A percentile compares a stretch with the other conserved stretches of the same genome.
These are phyloP conservation scores for Fusarium scirpi DNA, from an alignment of 2,329 filamentous ascomycete species.

Conservation along the genomic window DNA sequence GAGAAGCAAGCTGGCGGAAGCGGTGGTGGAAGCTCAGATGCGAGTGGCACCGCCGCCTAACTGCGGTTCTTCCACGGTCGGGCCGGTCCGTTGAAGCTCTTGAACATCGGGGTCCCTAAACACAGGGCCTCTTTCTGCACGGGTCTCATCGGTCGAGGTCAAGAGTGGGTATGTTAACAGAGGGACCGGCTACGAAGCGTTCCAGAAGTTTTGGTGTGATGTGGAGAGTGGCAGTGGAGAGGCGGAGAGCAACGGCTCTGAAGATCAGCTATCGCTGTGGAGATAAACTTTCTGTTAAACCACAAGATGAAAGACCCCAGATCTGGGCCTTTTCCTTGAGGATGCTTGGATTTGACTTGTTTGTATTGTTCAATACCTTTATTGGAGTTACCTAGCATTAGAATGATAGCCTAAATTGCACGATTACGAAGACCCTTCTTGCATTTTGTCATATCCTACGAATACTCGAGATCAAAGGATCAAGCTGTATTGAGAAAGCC, in stretches of 20 bases:
- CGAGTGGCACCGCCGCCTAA: conserved; percentile 24
- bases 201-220: conserved; percentile 23
- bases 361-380: conserved; percentile 4
- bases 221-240: conserved; percentile 25
- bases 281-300: conserved; percentile 5
- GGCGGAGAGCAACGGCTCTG: conserved; percentile 38
- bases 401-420: conserved; percentile 12
- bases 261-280: conserved; percentile 20
- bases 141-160: conserved; percentile 37
- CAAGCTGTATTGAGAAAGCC: not conserved
- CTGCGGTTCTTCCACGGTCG: conserved; percentile 12
- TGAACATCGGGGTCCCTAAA: not conserved
- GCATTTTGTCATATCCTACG: not conserved
- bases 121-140: not conserved
- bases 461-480: not conserved
- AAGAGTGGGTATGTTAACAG: conserved; percentile 20
- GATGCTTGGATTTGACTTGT: not conserved
- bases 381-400: conserved; percentile 8
- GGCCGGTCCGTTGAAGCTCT: conserved; percentile 14
- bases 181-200: conserved; percentile 21
- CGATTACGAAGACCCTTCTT: not conserved
- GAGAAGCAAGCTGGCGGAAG: conserved; percentile 44
- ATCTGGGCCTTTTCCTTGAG: not conserved
- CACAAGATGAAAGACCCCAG: conserved; percentile 8
- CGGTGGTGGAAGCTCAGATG: conserved; percentile 14